A percentile compares a stretch with the other conserved stretches of the same genome.
Evolutionary conservation across 805 yeast genomes (phyloP).

Genomic region (Starmerella stellata): DNA sequence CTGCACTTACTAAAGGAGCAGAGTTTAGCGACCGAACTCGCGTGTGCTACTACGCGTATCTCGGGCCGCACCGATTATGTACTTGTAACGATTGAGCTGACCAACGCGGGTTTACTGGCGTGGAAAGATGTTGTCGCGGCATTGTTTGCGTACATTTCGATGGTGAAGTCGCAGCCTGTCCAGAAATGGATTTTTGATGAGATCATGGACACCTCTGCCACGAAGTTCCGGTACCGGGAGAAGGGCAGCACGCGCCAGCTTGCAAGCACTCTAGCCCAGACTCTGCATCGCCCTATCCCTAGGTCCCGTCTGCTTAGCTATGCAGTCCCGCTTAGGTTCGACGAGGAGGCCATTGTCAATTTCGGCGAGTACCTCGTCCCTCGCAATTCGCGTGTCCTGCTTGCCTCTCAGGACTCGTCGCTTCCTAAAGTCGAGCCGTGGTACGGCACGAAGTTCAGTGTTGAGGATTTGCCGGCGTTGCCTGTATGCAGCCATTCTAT

Average conservation of each 20-base stretch:
- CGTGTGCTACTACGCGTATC: slow-evolving; percentile 45
- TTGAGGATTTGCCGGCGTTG: slow-evolving; percentile 25
- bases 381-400: slow-evolving; percentile 40
- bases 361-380: slow-evolving; percentile 35
- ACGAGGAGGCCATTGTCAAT: slow-evolving; percentile 34
- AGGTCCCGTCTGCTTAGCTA: slow-evolving; percentile 42
- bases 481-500: slow-evolving; percentile 12
- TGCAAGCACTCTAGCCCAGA: slow-evolving; percentile 47
- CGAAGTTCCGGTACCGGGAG: slow-evolving; percentile 65
- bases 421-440: slow-evolving; percentile 47
- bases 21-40: slow-evolving; percentile 66
- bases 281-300: slow-evolving; percentile 48
- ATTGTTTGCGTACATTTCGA: slow-evolving; percentile 54
- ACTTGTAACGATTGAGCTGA: slow-evolving; percentile 54
- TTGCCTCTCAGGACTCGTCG: slow-evolving; percentile 37
- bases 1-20: slow-evolving; percentile 46
- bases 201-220: slow-evolving; percentile 43
- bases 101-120: slow-evolving; percentile 43
- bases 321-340: slow-evolving; percentile 39
- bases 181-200: slow-evolving; percentile 71
- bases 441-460: slow-evolving; percentile 74
- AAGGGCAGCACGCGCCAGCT: slow-evolving; percentile 55
- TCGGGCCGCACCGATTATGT: slow-evolving; percentile 49
- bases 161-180: slow-evolving; percentile 42
- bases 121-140: slow-evolving; percentile 43